Conservation (phyloP, 495 filamentous ascomycete species). For the Lophium mytilinum region DNA sequence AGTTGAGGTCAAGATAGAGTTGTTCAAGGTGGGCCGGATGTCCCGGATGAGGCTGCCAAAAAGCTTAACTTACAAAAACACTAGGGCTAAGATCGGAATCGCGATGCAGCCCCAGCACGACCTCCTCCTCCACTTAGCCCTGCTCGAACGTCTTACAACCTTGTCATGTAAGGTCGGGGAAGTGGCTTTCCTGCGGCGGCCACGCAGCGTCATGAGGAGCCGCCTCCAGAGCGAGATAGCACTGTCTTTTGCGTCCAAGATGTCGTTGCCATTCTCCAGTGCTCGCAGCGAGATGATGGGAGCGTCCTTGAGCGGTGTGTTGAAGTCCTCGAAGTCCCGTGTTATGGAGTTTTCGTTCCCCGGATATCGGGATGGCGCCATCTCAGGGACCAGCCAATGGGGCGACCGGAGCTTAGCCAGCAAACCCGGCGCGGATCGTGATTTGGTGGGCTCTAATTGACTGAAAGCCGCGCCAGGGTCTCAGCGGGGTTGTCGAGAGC, state of each 20-base stretch:
- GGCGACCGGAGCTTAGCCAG: neutral
- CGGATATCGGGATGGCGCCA: neutral
- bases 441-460: neutral
- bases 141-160: neutral
- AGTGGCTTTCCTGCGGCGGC: conserved; percentile 2
- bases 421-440: conserved; percentile 7
- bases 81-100: conserved; percentile 7
- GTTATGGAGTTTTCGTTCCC: neutral
- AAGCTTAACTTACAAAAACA: conserved; percentile 20
- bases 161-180: neutral
- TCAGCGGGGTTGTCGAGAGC: no score
- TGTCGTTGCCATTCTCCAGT: conserved; percentile 15
- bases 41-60: neutral
- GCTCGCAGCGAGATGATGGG: conserved; percentile 13
- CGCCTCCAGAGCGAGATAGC: conserved; percentile 4
- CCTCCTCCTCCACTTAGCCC: conserved; percentile 12
- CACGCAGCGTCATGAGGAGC: conserved; percentile 2
- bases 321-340: conserved; percentile 1
- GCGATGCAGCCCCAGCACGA: conserved; percentile 2
- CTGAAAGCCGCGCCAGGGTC: no score
- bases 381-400: conserved; percentile 9
- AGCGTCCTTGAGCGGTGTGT: conserved; percentile 11
- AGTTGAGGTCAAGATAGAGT: no score
- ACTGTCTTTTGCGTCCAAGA: neutral
- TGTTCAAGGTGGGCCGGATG: no score